phyloP scores from a whole-genome alignment of 2,329 filamentous ascomycete genomes.

The Purpureocillium lavendulum region DNA sequence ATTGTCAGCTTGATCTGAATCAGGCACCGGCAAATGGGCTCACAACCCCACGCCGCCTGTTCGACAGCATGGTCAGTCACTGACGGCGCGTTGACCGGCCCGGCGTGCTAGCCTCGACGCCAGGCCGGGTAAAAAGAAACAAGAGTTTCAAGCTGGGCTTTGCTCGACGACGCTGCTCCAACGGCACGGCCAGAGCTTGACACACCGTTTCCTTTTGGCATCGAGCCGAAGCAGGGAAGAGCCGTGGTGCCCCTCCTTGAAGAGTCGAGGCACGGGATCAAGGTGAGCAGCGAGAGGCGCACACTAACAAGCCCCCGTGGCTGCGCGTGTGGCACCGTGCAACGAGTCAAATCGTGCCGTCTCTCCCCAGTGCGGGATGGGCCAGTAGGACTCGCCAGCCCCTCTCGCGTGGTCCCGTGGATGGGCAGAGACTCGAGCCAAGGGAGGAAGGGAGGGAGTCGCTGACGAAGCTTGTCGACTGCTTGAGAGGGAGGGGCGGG shows the following conservation, averaged over 20 bases:
- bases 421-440: not conserved
- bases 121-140: not conserved
- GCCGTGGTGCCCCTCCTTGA: not conserved
- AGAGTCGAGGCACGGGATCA: not conserved
- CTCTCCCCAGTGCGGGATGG: too few relatives aligned
- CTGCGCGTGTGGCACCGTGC: slow-evolving; percentile 6
- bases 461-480: not conserved
- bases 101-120: too few relatives aligned
- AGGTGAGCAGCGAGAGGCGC: slow-evolving; percentile 1
- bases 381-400: too few relatives aligned
- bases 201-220: too few relatives aligned
- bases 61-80: too few relatives aligned
- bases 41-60: too few relatives aligned
- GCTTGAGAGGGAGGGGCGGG: not conserved
- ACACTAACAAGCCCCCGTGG: slow-evolving; percentile 2
- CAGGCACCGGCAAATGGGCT: not conserved
- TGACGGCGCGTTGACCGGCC: too few relatives aligned
- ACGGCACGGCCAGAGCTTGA: too few relatives aligned
- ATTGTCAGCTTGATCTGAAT: not conserved
- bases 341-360: not conserved
- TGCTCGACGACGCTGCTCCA: too few relatives aligned
- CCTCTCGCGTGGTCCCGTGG: not conserved
- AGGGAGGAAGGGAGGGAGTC: not conserved
- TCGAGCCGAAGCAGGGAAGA: not conserved
- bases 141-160: not conserved